Evolutionary conservation across 331 rosid species (phyloP).

Genomic region (Malus hybrid): DNA sequence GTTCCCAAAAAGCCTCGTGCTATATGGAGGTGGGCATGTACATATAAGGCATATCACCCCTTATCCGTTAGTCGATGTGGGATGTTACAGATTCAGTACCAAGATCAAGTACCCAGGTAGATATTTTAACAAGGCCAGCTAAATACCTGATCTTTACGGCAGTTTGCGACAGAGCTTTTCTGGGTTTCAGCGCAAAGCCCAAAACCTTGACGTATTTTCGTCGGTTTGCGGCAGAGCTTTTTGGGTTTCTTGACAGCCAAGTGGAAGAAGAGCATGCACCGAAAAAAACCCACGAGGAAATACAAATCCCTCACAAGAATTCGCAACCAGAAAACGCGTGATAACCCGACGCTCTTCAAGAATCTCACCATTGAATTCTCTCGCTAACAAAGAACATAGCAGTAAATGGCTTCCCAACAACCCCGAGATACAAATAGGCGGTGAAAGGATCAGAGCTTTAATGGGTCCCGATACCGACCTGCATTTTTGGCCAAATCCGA

Average conservation of each 20-base stretch:
- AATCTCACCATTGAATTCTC: slow-evolving; percentile 25
- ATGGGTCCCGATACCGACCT: no score
- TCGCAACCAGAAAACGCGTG: slow-evolving; percentile 17
- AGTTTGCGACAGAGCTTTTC: no score
- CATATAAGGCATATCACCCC: no score
- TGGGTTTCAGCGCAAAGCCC: slow-evolving; percentile 22
- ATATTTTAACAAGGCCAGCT: slow-evolving; percentile 13
- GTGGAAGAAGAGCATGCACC: slow-evolving; percentile 18
- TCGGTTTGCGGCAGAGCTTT: not conserved
- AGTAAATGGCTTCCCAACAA: slow-evolving; percentile 6
- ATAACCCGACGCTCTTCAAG: slow-evolving; percentile 34
- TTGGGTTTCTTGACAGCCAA: not conserved
- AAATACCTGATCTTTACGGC: slow-evolving; percentile 41
- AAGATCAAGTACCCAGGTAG: slow-evolving; percentile 33
- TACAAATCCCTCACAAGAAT: slow-evolving; percentile 12
- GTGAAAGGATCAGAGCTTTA: no score
- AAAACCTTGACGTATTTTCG: not conserved
- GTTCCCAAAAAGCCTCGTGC: no score
- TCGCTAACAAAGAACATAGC: slow-evolving; percentile 2
- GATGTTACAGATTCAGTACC: slow-evolving; percentile 8
- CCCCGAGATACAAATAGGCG: no score
- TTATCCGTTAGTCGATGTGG: no score
- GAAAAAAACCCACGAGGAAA: slow-evolving; percentile 24
- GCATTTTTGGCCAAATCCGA: no score
- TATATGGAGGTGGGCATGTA: no score